phyloP scores from a whole-genome alignment of 2,329 filamentous ascomycete species.

The Bipolaris victoriae region DNA sequence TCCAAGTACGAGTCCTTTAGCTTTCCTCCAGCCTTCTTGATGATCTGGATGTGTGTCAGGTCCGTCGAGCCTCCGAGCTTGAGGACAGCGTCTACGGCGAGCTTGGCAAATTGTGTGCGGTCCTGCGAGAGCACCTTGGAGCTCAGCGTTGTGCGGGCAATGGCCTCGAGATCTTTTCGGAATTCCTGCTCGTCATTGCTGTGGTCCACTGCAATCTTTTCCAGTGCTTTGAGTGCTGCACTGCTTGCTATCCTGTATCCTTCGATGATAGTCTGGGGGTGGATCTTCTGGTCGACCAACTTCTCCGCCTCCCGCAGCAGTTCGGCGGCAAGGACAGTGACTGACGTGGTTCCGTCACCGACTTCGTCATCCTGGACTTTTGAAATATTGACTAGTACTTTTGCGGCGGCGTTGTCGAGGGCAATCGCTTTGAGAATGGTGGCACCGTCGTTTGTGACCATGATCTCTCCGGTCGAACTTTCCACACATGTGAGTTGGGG shows the following conservation, averaged over 20 bases:
- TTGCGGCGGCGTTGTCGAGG: conserved; percentile 96
- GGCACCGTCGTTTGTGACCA: conserved; percentile 98
- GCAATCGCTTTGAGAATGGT: conserved; percentile 98
- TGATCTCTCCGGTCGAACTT: conserved; percentile 93
- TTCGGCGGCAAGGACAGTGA: conserved; percentile 93
- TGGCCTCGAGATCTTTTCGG: conserved; percentile 85
- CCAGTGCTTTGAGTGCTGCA: conserved; percentile 83
- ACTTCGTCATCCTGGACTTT: conserved; percentile 99
- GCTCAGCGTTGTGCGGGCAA: conserved; percentile 93
- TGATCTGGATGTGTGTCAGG: conserved; percentile 97
- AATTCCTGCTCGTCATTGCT: conserved; percentile 83
- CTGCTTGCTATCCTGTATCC: conserved; percentile 96
- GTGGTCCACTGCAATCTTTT: conserved; percentile 85
- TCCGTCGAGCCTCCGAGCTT: conserved; percentile 89
- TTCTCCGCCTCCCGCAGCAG: conserved; percentile 95
- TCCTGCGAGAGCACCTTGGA: conserved; percentile 97
- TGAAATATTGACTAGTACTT: conserved; percentile 98
- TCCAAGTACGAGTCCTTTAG: conserved; percentile 97
- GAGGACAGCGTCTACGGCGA: conserved; percentile 90
- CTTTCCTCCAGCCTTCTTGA: conserved; percentile 99
- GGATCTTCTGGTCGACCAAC: conserved; percentile 96
- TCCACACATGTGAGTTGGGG: conserved; percentile 30
- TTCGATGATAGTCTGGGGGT: conserved; percentile 99
- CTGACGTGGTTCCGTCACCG: conserved; percentile 97
- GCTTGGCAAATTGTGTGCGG: conserved; percentile 84